A percentile compares a stretch with the other conserved stretches of the same genome.
These are phyloP conservation scores for Fragaria nilgerrensis DNA, from an alignment of 306 rosid genomes.

Conservation along the genomic window DNA sequence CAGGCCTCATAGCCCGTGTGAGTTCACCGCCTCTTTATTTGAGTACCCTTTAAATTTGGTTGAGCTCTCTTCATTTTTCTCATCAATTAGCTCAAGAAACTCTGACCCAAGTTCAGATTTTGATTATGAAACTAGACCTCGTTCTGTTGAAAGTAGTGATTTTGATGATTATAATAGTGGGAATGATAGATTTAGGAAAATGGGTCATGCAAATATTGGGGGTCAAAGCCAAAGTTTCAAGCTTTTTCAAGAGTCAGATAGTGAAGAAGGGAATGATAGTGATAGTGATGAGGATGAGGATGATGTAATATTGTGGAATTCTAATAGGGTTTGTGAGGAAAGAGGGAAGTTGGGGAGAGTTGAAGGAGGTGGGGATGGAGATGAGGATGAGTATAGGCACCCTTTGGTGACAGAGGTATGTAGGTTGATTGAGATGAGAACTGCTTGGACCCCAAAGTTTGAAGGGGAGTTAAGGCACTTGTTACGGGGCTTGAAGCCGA, in stretches of 20 bases:
- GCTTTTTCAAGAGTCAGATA: constrained; percentile 27
- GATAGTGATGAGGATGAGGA: constrained; percentile 27
- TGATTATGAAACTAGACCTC: constrained; percentile 22
- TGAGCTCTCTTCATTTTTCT: constrained; percentile 26
- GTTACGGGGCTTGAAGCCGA: constrained; percentile 72
- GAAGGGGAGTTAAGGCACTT: constrained; percentile 65
- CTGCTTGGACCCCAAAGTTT: constrained; percentile 67
- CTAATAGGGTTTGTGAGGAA: constrained; percentile 18
- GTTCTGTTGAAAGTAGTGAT: constrained; percentile 21
- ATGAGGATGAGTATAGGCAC: constrained; percentile 57
- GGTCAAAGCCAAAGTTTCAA: constrained; percentile 15
- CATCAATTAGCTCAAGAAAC: constrained; percentile 33
- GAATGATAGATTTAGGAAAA: constrained; percentile 29
- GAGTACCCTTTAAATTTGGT: constrained; percentile 18
- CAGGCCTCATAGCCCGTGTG: constrained; percentile 12
- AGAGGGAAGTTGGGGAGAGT: constrained; percentile 35
- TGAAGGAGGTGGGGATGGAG: constrained; percentile 54
- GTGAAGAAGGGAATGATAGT: constrained; percentile 27
- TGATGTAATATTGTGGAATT: constrained; percentile 37
- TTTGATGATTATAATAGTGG: constrained; percentile 19
- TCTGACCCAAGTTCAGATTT: constrained; percentile 23
- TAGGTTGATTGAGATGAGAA: constrained; percentile 57
- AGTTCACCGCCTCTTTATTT: constrained; percentile 21
- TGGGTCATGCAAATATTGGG: constrained; percentile 34
- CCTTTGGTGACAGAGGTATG: constrained; percentile 71